Conservation (phyloP, 768 basidiomycete species). For the Sistotremastrum niveocremeum region DNA sequence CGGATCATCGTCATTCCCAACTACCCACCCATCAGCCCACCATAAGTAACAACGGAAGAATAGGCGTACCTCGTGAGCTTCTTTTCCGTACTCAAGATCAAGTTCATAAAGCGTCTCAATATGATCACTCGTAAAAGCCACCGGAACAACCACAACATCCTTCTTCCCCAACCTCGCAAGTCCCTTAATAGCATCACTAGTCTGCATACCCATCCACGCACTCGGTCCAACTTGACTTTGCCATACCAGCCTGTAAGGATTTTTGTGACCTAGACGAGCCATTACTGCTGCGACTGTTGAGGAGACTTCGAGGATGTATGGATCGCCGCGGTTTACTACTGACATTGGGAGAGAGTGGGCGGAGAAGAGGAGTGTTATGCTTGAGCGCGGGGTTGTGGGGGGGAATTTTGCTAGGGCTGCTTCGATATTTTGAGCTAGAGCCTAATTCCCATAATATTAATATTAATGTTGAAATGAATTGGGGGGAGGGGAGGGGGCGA, state of each 20-base stretch:
- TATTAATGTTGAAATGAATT: conserved; percentile 3
- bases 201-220: conserved; percentile 98
- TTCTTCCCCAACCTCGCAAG: conserved; percentile 65
- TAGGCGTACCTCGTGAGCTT: conserved; percentile 68
- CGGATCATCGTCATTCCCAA: conserved; percentile 84
- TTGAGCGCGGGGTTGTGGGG: conserved; percentile 42
- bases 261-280: conserved; percentile 63
- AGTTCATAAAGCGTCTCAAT: conserved; percentile 98
- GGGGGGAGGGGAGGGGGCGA: not conserved
- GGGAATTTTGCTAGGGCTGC: conserved; percentile 70
- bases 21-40: conserved; percentile 26
- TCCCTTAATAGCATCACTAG: conserved; percentile 80
- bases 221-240: conserved; percentile 95
- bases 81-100: conserved; percentile 84
- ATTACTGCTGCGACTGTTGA: conserved; percentile 91
- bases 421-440: conserved; percentile 82
- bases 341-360: conserved; percentile 98
- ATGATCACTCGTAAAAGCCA: conserved; percentile 98
- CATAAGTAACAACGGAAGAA: not conserved
- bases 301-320: conserved; percentile 90
- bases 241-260: conserved; percentile 92
- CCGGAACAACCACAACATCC: conserved; percentile 74
- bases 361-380: conserved; percentile 83
- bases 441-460: conserved; percentile 29
- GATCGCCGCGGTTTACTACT: conserved; percentile 97